Conservation (phyloP, 75 land plant genomes). For the Ceratopteris richardii region DNA sequence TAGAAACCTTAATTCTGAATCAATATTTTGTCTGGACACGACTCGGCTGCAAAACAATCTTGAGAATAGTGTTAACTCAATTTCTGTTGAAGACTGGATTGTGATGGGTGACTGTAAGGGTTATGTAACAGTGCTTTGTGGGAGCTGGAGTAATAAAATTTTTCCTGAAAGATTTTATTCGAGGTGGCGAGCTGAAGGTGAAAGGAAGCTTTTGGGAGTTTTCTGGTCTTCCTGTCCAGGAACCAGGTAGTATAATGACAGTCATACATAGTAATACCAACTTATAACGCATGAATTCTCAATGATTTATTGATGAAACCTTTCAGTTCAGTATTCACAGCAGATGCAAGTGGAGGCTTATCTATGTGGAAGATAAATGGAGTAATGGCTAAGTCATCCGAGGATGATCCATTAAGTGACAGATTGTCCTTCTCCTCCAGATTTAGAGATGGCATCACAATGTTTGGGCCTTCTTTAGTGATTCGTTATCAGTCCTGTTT, state of each 20-base stretch:
- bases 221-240: constrained; percentile 77
- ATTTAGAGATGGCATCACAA: no score
- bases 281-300: no score
- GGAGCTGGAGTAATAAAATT: constrained; percentile 10
- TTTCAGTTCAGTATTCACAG: constrained; percentile 65
- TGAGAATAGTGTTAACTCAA: background rate
- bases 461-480: constrained; percentile 17
- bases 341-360: constrained; percentile 74
- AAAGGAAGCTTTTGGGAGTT: constrained; percentile 82
- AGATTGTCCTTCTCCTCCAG: background rate
- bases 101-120: constrained; percentile 90
- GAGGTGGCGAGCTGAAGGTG: constrained; percentile 69
- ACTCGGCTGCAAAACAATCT: constrained; percentile 13
- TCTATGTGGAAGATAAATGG: constrained; percentile 85
- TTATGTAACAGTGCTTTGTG: constrained; percentile 39
- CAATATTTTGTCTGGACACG: constrained; percentile 85
- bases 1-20: constrained; percentile 31
- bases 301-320: no score
- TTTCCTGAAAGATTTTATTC: constrained; percentile 19
- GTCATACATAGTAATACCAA: background rate
- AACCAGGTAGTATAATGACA: constrained; percentile 31
- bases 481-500: constrained; percentile 58
- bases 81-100: constrained; percentile 45
- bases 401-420: background rate
- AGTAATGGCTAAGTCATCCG: no score